Conservation (phyloP, 2,329 filamentous ascomycete genomes). For the Penicillium sp. region DNA sequence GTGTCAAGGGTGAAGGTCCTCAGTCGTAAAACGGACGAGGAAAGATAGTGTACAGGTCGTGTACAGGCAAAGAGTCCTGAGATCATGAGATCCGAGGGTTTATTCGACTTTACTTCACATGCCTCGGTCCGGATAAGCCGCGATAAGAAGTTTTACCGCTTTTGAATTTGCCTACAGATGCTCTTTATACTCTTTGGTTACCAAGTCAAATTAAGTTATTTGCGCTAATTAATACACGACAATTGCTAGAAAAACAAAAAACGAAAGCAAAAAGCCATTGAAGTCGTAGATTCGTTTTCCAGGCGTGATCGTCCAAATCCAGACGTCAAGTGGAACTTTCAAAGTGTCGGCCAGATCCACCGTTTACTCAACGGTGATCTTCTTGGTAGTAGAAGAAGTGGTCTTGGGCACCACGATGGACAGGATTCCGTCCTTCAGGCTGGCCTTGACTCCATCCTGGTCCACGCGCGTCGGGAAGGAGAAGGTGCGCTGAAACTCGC, state of each 20-base stretch:
- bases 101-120: conserved; percentile 1
- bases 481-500: conserved; percentile 58
- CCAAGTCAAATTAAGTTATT: not conserved
- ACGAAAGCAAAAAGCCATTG: not conserved
- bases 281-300: not conserved
- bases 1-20: not conserved
- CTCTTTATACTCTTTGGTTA: no score
- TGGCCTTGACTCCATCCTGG: conserved; percentile 58
- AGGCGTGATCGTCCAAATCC: not conserved
- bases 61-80: not conserved
- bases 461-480: conserved; percentile 55
- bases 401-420: conserved; percentile 56
- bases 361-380: conserved; percentile 54
- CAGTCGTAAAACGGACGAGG: not conserved
- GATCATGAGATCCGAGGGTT: not conserved
- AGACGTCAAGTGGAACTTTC: not conserved
- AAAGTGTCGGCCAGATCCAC: not conserved
- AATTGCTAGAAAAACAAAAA: not conserved
- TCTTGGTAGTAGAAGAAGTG: conserved; percentile 45
- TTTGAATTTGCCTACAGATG: not conserved
- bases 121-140: conserved; percentile 12
- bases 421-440: conserved; percentile 57
- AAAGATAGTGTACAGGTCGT: not conserved
- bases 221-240: not conserved
- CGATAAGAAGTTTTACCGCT: conserved; percentile 4